These are phyloP conservation scores for Termitomyces sp. DNA, from an alignment of 768 basidiomycete genomes.

Conservation along the genomic window DNA sequence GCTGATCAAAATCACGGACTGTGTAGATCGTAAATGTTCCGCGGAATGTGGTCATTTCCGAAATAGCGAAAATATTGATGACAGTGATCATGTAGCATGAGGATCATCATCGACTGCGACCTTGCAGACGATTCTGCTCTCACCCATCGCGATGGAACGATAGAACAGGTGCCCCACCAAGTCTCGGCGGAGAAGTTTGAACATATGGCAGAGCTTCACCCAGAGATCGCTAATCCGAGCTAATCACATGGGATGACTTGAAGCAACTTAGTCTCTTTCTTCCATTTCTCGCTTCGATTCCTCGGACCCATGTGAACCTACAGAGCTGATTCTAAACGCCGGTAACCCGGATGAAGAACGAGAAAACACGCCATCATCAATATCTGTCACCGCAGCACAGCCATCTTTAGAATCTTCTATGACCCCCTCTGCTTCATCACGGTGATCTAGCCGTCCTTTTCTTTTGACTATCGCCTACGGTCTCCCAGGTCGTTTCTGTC, in stretches of 20 bases:
- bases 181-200: no score
- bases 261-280: neutral
- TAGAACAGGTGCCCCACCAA: neutral
- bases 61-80: neutral
- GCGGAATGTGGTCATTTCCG: neutral
- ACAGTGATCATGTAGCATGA: neutral
- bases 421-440: neutral
- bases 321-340: neutral
- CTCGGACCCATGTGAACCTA: neutral
- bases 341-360: neutral
- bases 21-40: neutral
- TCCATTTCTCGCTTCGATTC: neutral
- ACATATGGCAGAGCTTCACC: neutral
- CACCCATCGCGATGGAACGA: neutral
- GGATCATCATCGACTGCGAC: neutral
- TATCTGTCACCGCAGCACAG: constrained; percentile 14
- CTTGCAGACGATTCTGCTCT: neutral
- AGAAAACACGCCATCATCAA: constrained; percentile 6
- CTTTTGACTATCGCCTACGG: neutral
- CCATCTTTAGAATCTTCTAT: constrained; percentile 8
- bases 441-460: neutral
- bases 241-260: neutral
- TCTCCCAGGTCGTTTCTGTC: neutral
- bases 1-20: neutral
- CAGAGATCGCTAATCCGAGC: neutral